phyloP scores from a whole-genome alignment of 148 eudicot genomes.

The Hydrangea macrophylla region DNA sequence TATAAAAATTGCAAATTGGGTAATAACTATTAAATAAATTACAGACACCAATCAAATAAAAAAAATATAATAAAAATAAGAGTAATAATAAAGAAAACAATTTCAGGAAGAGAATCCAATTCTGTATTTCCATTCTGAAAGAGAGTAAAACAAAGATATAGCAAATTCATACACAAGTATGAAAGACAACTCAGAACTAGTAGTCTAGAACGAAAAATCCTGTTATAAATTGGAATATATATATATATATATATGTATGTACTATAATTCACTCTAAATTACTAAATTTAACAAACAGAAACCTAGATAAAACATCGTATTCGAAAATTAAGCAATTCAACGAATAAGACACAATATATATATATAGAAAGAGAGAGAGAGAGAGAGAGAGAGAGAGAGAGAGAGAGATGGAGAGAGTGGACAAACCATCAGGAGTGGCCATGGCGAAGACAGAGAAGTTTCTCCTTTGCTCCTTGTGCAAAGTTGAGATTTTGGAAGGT shows the following conservation, averaged over 20 bases:
- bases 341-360: background rate
- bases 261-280: background rate
- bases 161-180: background rate
- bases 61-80: too few species aligned
- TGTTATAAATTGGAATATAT: too few species aligned
- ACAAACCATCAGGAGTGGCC: slow-evolving; percentile 49
- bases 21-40: background rate
- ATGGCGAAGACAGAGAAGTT: slow-evolving; percentile 59
- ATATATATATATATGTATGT: too few species aligned
- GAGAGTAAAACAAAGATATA: background rate
- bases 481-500: slow-evolving; percentile 16
- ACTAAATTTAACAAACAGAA: background rate
- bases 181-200: background rate
- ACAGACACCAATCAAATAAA: background rate
- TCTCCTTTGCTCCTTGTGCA: slow-evolving; percentile 18
- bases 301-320: background rate
- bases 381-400: background rate
- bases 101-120: background rate
- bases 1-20: background rate
- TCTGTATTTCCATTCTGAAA: background rate
- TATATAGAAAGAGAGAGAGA: background rate
- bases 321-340: background rate
- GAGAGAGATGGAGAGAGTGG: background rate
- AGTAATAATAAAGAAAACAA: background rate
- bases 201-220: too few species aligned